Percentiles rank a stretch among this genome's conserved stretches.
Evolutionary conservation across 352 stramenopile genomes (phyloP).

Genomic region (Phytophthora fragariaefolia): DNA sequence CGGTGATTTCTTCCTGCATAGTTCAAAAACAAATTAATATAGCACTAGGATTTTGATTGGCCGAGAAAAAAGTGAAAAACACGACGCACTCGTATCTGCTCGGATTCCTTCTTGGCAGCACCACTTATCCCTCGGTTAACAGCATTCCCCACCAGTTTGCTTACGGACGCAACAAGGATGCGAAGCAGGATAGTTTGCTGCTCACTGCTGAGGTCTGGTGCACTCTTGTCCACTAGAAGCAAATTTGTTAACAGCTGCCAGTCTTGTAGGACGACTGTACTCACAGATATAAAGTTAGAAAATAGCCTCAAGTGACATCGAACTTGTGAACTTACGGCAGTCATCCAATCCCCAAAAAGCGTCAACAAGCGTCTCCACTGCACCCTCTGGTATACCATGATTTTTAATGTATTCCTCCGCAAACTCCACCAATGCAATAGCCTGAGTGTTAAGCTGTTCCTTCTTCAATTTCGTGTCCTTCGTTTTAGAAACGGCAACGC

Average conservation of each 20-base stretch:
- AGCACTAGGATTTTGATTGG: no score
- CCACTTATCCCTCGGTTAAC: conserved; percentile 28
- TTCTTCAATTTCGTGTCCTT: conserved; percentile 71
- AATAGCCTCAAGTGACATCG: conserved; percentile 7
- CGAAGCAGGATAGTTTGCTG: conserved; percentile 84
- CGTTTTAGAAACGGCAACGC: conserved; percentile 69
- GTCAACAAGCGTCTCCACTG: conserved; percentile 81
- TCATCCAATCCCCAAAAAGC: conserved; percentile 88
- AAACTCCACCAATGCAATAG: conserved; percentile 91
- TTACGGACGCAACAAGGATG: conserved; percentile 71
- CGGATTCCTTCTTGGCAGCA: conserved; percentile 55
- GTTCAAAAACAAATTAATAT: background rate
- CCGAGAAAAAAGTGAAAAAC: background rate
- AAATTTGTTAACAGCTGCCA: conserved; percentile 82
- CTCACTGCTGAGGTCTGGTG: conserved; percentile 77
- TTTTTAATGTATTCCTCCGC: conserved; percentile 86
- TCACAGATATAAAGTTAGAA: conserved; percentile 16
- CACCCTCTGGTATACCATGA: conserved; percentile 57
- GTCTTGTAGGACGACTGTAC: conserved; percentile 81
- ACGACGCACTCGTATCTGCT: conserved; percentile 56
- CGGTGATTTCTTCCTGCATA: conserved; percentile 82
- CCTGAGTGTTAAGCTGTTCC: conserved; percentile 86
- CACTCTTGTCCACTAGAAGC: conserved; percentile 81
- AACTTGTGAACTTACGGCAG: conserved; percentile 65
- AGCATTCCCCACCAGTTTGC: conserved; percentile 56